Evolutionary conservation across 2,329 filamentous ascomycete genomes (phyloP).

Genomic region (Daldinia eschscholtzii): DNA sequence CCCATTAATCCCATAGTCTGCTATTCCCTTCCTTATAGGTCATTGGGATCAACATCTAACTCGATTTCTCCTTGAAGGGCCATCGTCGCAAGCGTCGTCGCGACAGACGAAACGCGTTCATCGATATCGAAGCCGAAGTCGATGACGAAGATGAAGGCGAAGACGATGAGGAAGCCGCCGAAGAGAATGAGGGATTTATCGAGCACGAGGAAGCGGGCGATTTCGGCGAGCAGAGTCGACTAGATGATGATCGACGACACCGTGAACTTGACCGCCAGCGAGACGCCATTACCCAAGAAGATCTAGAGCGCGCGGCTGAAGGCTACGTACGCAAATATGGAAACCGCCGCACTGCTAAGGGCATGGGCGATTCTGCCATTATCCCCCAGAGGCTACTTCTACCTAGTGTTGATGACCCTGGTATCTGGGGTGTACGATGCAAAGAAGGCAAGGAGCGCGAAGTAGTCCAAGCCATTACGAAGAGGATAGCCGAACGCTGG

Average conservation of each 20-base stretch:
- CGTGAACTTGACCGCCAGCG: conserved; percentile 93
- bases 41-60: conserved; percentile 11
- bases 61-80: conserved; percentile 55
- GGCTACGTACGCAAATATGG: conserved; percentile 90
- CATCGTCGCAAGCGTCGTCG: conserved; percentile 85
- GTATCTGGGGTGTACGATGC: conserved; percentile 94
- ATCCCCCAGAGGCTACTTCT: conserved; percentile 88
- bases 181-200: conserved; percentile 85
- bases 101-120: conserved; percentile 84
- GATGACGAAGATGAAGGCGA: conserved; percentile 92
- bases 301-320: conserved; percentile 93
- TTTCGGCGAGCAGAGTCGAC: conserved; percentile 80
- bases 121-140: conserved; percentile 98
- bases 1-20: not conserved
- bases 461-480: conserved; percentile 87
- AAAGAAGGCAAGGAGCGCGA: conserved; percentile 97
- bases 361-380: conserved; percentile 76
- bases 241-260: conserved; percentile 91
- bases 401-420: conserved; percentile 93
- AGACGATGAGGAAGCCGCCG: conserved; percentile 89
- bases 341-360: conserved; percentile 75
- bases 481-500: conserved; percentile 84
- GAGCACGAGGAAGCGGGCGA: conserved; percentile 94
- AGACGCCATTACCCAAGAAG: conserved; percentile 87
- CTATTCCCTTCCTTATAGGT: not conserved